A percentile compares a stretch with the other conserved stretches of the same genome.
Conservation (phyloP, 73 alveolate species). For the Paramecium bursaria region DNA sequence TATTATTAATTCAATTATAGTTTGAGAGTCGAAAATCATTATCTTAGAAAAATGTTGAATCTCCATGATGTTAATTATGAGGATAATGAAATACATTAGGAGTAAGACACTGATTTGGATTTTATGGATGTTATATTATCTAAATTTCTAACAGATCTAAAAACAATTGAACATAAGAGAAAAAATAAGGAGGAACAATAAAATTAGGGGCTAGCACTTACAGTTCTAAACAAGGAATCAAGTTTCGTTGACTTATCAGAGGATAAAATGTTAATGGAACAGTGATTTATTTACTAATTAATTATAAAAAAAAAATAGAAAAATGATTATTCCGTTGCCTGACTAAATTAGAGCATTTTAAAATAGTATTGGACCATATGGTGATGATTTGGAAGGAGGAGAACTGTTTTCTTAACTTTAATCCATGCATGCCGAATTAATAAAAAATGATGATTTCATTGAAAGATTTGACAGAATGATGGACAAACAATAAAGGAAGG, state of each 20-base stretch:
- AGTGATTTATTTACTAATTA: too few species aligned
- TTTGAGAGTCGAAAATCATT: slow-evolving; percentile 11
- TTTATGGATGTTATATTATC: slow-evolving; percentile 18
- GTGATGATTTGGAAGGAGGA: too few species aligned
- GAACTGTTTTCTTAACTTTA: too few species aligned
- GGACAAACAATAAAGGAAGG: too few species aligned
- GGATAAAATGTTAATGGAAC: slow-evolving; percentile 54
- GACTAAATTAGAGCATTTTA: too few species aligned
- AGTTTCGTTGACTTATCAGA: slow-evolving; percentile 59
- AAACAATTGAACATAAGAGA: background rate
- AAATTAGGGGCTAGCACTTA: slow-evolving; percentile 10
- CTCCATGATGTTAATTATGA: slow-evolving; percentile 13
- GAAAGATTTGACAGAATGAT: too few species aligned
- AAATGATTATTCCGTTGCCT: too few species aligned
- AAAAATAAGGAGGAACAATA: slow-evolving; percentile 42
- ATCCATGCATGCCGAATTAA: too few species aligned
- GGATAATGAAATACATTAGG: background rate
- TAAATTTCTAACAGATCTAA: slow-evolving; percentile 28
- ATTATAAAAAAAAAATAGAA: too few species aligned
- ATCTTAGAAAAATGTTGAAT: slow-evolving; percentile 28
- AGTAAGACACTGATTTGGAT: background rate
- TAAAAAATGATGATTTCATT: too few species aligned
- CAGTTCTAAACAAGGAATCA: slow-evolving; percentile 53
- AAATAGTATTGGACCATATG: too few species aligned
- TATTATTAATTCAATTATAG: slow-evolving; percentile 11